Evolutionary conservation across 2,329 filamentous ascomycete genomes (phyloP).

Genomic region (Xylariaceae sp.): DNA sequence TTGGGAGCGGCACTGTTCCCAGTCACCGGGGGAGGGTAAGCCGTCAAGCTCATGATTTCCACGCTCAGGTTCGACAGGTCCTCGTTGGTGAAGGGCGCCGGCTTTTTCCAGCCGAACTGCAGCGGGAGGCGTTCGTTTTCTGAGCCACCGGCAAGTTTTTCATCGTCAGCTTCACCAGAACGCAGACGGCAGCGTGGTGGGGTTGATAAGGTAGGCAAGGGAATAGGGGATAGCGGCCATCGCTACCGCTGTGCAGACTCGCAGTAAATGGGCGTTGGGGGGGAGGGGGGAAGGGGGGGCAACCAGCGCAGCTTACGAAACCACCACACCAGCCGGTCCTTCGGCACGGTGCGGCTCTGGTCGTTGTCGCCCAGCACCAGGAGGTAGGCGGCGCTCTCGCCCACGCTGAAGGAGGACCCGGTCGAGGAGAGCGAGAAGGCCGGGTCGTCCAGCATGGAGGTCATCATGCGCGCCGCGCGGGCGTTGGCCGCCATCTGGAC

Average conservation of each 20-base stretch:
- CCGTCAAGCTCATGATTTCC: no score
- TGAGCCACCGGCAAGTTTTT: background rate
- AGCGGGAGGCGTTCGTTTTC: background rate
- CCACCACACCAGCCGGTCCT: constrained; percentile 33
- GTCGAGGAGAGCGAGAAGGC: background rate
- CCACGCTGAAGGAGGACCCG: constrained; percentile 35
- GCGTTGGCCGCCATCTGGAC: constrained; percentile 31
- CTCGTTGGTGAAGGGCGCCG: no score
- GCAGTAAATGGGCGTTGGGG: background rate
- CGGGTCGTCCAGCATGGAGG: background rate
- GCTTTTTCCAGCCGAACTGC: background rate
- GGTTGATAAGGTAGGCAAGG: no score
- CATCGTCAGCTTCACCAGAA: constrained; percentile 34
- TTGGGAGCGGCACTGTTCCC: no score
- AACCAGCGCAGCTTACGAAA: constrained; percentile 31
- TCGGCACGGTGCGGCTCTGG: constrained; percentile 29
- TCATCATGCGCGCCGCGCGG: background rate
- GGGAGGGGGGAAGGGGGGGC: no score
- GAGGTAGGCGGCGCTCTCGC: constrained; percentile 42
- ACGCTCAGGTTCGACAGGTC: no score
- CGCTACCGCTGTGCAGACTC: no score
- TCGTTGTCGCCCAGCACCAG: constrained; percentile 36
- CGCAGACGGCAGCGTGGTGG: constrained; percentile 31
- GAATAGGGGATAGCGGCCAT: no score
- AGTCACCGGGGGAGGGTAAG: no score